Evolutionary conservation across 345 rosid species (phyloP), one percentile per base, ranked within the genome.

Genomic region (Eucalyptus coolabah): DNA sequence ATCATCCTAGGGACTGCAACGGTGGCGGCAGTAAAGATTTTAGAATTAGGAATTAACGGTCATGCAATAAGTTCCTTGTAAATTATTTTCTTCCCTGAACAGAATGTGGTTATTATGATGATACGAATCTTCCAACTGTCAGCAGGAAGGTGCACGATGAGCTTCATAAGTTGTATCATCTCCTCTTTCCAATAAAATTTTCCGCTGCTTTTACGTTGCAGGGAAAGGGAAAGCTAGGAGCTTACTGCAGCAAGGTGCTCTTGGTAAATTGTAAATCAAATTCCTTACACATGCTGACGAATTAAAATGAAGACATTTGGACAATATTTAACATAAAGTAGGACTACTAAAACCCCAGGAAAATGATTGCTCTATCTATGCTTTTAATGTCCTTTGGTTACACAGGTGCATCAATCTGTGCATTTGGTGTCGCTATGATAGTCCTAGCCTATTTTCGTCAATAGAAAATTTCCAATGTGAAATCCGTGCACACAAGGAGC

Each of bases 261-360:
- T 56, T 56, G 30, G 30, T 59, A 59, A 26, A 7, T 26, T 6
- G 65, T 59, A 59, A 12, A 59, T 59, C 65, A 11, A 59, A 59
- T 11, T 59, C 5, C 30, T 59, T 59, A 59, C 0, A 1, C 15
- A 2, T 59, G 65, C n/a, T 26, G 0, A 26, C 12, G 15, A 59
- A 59, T 59, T 24, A 26, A 59, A 59, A 11, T 26, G 13, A 0
- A 11, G 7, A 59, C n/a, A 59, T 59, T 59, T 59, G 14, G 65
- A 11, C n/a, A 24, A 26, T 26, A 24, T 16, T 17, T 26, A 59
- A 59, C 28, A 23, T 26, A 26, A 10, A 26, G 30, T 59, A 59
- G 65, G 65, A 59, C 65, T 59, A 59, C 7, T 16, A 26, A 11
- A 10, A 26, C 65, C 65, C 65, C 15, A 24, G 6, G 14, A 56